Conservation (phyloP, 805 yeast species). For the Wickerhamomyces alni region DNA sequence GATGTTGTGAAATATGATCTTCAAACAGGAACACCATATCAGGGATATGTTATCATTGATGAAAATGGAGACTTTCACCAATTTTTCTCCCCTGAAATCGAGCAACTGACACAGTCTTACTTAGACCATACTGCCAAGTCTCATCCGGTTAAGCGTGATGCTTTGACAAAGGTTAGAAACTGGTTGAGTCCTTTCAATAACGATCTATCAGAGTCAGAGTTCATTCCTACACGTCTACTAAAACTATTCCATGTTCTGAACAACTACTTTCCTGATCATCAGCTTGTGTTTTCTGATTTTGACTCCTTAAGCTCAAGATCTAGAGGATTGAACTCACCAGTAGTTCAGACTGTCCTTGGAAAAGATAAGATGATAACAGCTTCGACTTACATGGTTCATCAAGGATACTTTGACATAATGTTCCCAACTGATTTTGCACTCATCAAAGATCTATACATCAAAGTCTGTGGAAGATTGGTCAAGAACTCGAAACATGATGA, state of each 20-base stretch:
- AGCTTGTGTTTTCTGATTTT: conserved; percentile 69
- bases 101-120: conserved; percentile 48
- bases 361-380: conserved; percentile 58
- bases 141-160: conserved; percentile 27
- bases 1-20: conserved; percentile 75
- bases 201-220: conserved; percentile 61
- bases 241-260: conserved; percentile 60
- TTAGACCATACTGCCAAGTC: conserved; percentile 26
- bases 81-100: conserved; percentile 58
- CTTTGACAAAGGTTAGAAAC: conserved; percentile 51
- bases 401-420: conserved; percentile 83
- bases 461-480: conserved; percentile 56
- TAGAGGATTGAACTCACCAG: conserved; percentile 65
- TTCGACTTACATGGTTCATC: conserved; percentile 73
- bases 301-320: conserved; percentile 35
- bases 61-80: conserved; percentile 71
- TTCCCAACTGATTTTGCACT: conserved; percentile 74
- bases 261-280: conserved; percentile 68
- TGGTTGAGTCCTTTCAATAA: conserved; percentile 60
- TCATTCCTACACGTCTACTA: conserved; percentile 70
- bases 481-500: conserved; percentile 53
- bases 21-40: conserved; percentile 58
- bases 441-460: conserved; percentile 54
- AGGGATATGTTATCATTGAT: conserved; percentile 73
- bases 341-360: conserved; percentile 69